Evolutionary conservation across 192 early-diverging fungal species (phyloP).

Genomic region (Entomortierella parvispora): DNA sequence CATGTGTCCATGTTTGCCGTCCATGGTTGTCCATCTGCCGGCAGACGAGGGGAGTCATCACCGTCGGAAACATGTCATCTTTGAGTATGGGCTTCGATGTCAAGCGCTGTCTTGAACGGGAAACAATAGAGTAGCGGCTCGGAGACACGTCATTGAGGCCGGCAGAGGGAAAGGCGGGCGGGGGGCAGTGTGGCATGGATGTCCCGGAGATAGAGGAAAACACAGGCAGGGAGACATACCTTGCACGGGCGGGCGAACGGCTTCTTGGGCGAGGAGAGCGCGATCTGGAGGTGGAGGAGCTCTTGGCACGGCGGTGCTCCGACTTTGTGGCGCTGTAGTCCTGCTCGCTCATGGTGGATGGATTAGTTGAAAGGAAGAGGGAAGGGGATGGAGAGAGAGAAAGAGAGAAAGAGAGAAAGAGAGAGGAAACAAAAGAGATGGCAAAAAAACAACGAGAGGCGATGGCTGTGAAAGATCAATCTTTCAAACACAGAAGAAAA

Average conservation of each 20-base stretch:
- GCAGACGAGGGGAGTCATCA: no score
- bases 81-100: no score
- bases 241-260: constrained; percentile 40
- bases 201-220: no score
- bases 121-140: no score
- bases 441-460: no score
- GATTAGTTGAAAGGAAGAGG: neutral
- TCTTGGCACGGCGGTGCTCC: constrained; percentile 38
- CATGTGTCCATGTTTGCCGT: neutral
- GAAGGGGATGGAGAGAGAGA: neutral
- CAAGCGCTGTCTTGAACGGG: no score
- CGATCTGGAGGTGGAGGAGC: constrained; percentile 42
- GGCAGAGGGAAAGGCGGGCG: no score
- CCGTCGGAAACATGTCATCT: no score
- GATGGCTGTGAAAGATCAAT: no score
- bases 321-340: constrained; percentile 24
- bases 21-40: no score
- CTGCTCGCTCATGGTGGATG: constrained; percentile 39
- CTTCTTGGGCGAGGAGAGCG: constrained; percentile 50
- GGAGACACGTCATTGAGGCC: no score
- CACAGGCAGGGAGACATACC: constrained; percentile 17
- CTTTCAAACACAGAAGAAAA: neutral
- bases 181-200: no score
- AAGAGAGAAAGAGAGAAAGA: neutral
- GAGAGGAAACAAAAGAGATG: neutral